Percentiles rank a stretch among this genome's conserved stretches.
These are phyloP conservation scores for Boletus albobrunnescens DNA, from an alignment of 1,284 basidiomycete species.

Conservation along the genomic window DNA sequence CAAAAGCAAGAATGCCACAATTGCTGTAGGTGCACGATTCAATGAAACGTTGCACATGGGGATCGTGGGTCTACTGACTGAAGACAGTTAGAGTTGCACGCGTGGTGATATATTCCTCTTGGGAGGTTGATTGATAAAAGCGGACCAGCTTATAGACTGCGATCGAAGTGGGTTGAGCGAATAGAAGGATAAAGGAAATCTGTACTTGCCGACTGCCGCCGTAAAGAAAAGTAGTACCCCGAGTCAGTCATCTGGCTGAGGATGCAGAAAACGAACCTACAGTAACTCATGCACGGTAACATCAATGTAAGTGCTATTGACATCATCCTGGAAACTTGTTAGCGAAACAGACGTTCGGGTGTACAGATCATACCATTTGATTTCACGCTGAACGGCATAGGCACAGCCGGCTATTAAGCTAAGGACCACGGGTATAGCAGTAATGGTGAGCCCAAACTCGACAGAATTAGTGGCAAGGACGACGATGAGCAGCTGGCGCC, in stretches of 20 bases:
- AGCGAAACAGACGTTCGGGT: background rate
- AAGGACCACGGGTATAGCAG: slow-evolving; percentile 78
- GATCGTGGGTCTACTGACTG: slow-evolving; percentile 50
- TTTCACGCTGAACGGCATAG: slow-evolving; percentile 70
- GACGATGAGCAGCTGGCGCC: slow-evolving; percentile 62
- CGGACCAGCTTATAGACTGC: slow-evolving; percentile 77
- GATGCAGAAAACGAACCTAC: slow-evolving; percentile 40
- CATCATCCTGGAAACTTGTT: slow-evolving; percentile 50
- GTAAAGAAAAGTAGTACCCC: background rate
- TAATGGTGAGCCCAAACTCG: slow-evolving; percentile 76
- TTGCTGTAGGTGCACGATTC: slow-evolving; percentile 42
- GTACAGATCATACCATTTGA: slow-evolving; percentile 57
- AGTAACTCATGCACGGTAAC: slow-evolving; percentile 70
- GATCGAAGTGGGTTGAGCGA: slow-evolving; percentile 4
- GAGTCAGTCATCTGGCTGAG: slow-evolving; percentile 13
- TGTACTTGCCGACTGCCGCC: slow-evolving; percentile 38
- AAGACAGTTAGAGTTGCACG: slow-evolving; percentile 73
- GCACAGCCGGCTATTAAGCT: slow-evolving; percentile 62
- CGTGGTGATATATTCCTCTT: slow-evolving; percentile 58
- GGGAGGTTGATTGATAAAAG: slow-evolving; percentile 62
- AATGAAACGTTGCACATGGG: background rate
- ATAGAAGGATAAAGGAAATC: background rate
- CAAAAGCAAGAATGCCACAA: slow-evolving; percentile 69
- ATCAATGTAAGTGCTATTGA: slow-evolving; percentile 62
- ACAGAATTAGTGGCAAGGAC: slow-evolving; percentile 59